Evolutionary conservation across 495 filamentous ascomycete genomes (phyloP), one percentile per base, ranked within the genome.

Genomic region (Trichoderma reesei): DNA sequence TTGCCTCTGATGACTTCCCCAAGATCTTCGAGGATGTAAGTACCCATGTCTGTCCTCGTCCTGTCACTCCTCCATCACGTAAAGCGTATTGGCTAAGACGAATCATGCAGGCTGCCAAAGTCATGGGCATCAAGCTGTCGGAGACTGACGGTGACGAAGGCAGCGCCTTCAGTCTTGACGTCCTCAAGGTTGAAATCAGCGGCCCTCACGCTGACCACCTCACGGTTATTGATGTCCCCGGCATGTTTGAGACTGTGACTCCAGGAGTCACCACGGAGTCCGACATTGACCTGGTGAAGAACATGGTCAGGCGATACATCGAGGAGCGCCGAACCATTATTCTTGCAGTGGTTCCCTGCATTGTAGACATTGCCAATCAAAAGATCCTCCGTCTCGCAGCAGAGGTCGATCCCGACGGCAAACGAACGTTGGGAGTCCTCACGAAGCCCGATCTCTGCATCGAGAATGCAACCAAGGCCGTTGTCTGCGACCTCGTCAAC

Each of bases 201-300:
- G 81, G 83, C 2, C 61, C 81, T 80, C 0, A 60, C 54, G 62
- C 71, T 81, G 61, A 67, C 13, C 76, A 86, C 65, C 69, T 87
- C 0, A 84, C 70, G 60, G 72, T 87, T 0, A 80, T 86, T 54
- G 82, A 87, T 67, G 75, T 86, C 5, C 83, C 83, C 13, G 82
- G 84, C 0, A 81, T 85, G 16, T 86, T 87, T 69, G 31, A 51
- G 41, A 63, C 31, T 6, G 42, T 37, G 2, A 63, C 62, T 2
- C 41, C 39, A 3, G 62, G 62, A 10, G 1, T 36, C 44, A 65
- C 56, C 63, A 68, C 33, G 4, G 73, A 68, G 5, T 68, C 67
- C 2, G 77, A 81, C 59, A 73, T 78, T 18, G 60, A 73, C 7
- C 59, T 82, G 0, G 78, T 83, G 20, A 68, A 73, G 36, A 69